These are phyloP conservation scores for Agrocybe praecox DNA, from an alignment of 768 basidiomycete species.

Conservation along the genomic window DNA sequence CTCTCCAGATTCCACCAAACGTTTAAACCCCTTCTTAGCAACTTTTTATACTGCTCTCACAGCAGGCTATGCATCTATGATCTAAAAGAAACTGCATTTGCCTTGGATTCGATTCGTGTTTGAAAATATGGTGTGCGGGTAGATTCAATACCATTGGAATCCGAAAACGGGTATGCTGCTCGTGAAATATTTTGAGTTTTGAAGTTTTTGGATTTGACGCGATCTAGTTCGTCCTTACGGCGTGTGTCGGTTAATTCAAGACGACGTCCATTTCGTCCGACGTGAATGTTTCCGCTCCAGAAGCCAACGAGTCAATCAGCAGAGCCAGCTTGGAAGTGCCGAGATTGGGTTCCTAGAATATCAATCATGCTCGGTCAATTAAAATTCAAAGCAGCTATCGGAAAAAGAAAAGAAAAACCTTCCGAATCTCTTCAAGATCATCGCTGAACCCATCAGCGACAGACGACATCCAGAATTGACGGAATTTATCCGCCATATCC, in stretches of 20 bases:
- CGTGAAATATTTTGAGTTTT: too few relatives aligned
- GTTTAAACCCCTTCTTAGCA: too few relatives aligned
- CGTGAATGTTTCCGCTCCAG: constrained; percentile 72
- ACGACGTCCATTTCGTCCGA: constrained; percentile 81
- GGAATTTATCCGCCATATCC: constrained; percentile 64
- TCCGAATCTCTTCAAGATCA: constrained; percentile 82
- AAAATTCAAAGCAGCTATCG: neutral
- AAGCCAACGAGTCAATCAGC: constrained; percentile 81
- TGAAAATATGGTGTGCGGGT: too few relatives aligned
- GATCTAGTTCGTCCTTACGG: too few relatives aligned
- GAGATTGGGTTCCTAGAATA: constrained; percentile 59
- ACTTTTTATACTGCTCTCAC: too few relatives aligned
- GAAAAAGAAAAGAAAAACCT: constrained; percentile 45
- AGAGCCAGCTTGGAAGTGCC: constrained; percentile 67
- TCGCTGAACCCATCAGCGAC: constrained; percentile 82
- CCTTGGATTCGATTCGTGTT: too few relatives aligned
- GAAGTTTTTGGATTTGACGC: too few relatives aligned
- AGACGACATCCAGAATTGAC: constrained; percentile 87
- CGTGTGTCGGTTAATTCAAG: constrained; percentile 35
- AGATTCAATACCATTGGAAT: too few relatives aligned
- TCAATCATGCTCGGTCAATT: neutral
- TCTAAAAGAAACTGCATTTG: too few relatives aligned
- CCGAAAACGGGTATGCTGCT: too few relatives aligned
- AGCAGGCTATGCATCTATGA: too few relatives aligned
- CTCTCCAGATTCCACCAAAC: too few relatives aligned